Percentiles rank a stretch among this genome's conserved stretches.
Evolutionary conservation across 208 protist species (phyloP).

Genomic region (Leishmania braziliensis): DNA sequence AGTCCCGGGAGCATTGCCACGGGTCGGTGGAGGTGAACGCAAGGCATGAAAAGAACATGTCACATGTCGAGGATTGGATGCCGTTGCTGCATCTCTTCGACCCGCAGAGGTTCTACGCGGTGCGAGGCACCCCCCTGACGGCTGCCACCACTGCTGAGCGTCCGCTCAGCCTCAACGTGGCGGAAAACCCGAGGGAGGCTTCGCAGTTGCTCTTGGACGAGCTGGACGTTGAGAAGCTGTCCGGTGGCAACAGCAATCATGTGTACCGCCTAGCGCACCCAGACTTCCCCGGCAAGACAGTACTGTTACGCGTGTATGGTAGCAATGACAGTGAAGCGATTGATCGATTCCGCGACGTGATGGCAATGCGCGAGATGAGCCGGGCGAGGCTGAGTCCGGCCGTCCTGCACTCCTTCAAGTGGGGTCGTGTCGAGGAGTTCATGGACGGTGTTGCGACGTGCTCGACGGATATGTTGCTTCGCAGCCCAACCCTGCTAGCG

Average conservation of each 20-base stretch:
- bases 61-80: constrained; percentile 71
- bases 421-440: constrained; percentile 88
- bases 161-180: constrained; percentile 30
- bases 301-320: constrained; percentile 83
- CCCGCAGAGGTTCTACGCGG: constrained; percentile 63
- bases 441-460: constrained; percentile 73
- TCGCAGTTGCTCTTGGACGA: constrained; percentile 60
- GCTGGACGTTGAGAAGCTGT: constrained; percentile 74
- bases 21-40: constrained; percentile 33
- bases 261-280: constrained; percentile 78
- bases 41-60: constrained; percentile 74
- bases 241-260: constrained; percentile 87
- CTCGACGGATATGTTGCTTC: constrained; percentile 81
- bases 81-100: constrained; percentile 86
- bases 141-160: constrained; percentile 27
- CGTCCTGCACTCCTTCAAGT: constrained; percentile 80
- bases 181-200: constrained; percentile 42
- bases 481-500: constrained; percentile 48
- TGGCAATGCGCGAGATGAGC: constrained; percentile 80
- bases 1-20: constrained; percentile 28
- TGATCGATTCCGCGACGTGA: constrained; percentile 74
- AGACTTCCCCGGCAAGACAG: constrained; percentile 52
- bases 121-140: constrained; percentile 20
- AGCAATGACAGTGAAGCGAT: constrained; percentile 72
- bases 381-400: constrained; percentile 64